Evolutionary conservation across 1,139 yeast species (phyloP).

Genomic region (Kodamaea ohmeri): DNA sequence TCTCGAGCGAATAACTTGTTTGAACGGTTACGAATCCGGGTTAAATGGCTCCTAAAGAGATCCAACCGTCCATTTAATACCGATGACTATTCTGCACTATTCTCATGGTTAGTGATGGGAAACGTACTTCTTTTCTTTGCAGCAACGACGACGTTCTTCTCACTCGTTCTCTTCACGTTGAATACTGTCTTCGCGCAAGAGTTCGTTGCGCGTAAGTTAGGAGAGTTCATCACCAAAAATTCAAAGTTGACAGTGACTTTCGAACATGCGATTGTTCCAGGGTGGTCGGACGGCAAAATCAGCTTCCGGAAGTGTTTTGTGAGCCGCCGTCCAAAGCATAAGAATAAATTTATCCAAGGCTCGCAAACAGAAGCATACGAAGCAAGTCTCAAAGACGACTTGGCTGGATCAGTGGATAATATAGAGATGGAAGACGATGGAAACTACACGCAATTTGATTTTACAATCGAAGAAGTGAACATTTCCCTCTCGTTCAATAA

Average conservation of each 20-base stretch:
- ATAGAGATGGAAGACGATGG: conserved; percentile 66
- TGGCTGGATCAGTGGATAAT: conserved; percentile 14
- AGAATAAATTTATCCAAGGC: conserved; percentile 61
- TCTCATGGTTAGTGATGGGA: conserved; percentile 89
- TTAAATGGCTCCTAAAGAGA: conserved; percentile 66
- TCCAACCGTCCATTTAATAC: conserved; percentile 69
- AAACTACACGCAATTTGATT: conserved; percentile 91
- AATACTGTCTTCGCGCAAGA: conserved; percentile 92
- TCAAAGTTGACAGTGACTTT: conserved; percentile 85
- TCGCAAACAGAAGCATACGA: conserved; percentile 68
- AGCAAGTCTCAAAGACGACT: conserved; percentile 27
- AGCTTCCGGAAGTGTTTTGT: conserved; percentile 83
- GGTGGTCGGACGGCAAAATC: conserved; percentile 88
- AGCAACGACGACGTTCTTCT: conserved; percentile 88
- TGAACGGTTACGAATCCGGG: conserved; percentile 52
- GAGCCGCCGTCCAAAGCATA: conserved; percentile 70
- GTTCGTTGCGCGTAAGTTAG: conserved; percentile 74
- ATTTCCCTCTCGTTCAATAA: conserved; percentile 76
- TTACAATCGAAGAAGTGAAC: conserved; percentile 82
- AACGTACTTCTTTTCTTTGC: conserved; percentile 73
- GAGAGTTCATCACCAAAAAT: conserved; percentile 79
- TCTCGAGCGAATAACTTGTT: conserved; percentile 49
- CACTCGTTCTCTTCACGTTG: conserved; percentile 70
- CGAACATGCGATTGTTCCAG: conserved; percentile 93
- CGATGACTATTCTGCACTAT: conserved; percentile 85